Base-by-base conservation (phyloP, 768 basidiomycete species). In the Agrocybe chaxingu region DNA sequence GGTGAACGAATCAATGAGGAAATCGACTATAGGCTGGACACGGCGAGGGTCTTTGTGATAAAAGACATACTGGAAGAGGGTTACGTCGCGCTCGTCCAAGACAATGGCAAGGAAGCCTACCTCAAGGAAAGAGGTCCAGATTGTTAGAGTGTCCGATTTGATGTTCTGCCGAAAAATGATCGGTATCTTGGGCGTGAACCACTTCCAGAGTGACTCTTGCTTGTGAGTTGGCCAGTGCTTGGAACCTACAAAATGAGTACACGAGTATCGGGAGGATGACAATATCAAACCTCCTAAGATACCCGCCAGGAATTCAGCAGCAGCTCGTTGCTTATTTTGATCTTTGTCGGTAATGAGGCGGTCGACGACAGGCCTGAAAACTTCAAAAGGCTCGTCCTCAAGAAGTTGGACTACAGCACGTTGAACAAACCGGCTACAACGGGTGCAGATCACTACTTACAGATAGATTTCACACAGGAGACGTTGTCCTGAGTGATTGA, bases 251-350 rank as follows among this genome's bases (percentile, higher is more conserved):
- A 12, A 49, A 19, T 42, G 10, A 36, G 29, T 29, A 33, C 43
- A 16, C 12, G 34, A 13, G 12, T n/a, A 9, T 33, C n/a, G 11
- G 10, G 16, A 37, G 6, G 12, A 11, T 9, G 32, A 31, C 30
- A 10, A 16, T 16, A 50, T 44, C 62, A 45, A 60, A 79, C 85
- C 87, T 54, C 78, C 77, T 18, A 89, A 64, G n/a, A 88, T 53
- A 19, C 87, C 87, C 2, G 87, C 89, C 7, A 93, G 64, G 46
- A 94, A 73, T 66, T 97, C 93, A 4, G 91, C 91, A 7, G 89
- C 85, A 2, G 89, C 92, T 30, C 93, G 77, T 62, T 92, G 92
- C 69, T 92, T 91, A 68, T 95, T 87, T 52, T 90, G 85, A 55
- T 89, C 84, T 53, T 85, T 81, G 59, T 89, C 79, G 7, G 67